Evolutionary conservation across 2,329 filamentous ascomycete genomes (phyloP).

Genomic region (Hypoxylon sp.): DNA sequence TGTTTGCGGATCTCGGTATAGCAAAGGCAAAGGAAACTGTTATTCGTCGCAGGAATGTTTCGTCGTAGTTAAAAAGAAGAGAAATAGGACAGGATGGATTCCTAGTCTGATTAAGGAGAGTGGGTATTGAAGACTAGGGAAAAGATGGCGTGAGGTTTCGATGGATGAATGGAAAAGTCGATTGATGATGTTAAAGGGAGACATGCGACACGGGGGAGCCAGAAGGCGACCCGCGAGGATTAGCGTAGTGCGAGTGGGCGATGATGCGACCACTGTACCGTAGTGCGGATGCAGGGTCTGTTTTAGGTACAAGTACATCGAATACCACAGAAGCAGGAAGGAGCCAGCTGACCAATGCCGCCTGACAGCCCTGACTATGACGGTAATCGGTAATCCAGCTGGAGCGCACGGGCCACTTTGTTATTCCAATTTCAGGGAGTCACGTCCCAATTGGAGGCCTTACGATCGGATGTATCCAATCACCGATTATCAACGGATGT

Average conservation of each 20-base stretch:
- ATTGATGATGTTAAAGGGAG: constrained; percentile 37
- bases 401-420: constrained; percentile 20
- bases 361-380: constrained; percentile 23
- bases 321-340: constrained; percentile 37
- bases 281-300: constrained; percentile 25
- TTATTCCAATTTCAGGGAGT: constrained; percentile 12
- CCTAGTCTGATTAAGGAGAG: constrained; percentile 39
- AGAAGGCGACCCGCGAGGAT: constrained; percentile 21
- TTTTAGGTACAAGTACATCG: constrained; percentile 28
- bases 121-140: constrained; percentile 34
- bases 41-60: constrained; percentile 36
- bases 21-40: constrained; percentile 31
- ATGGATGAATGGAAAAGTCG: constrained; percentile 33
- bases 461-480: constrained; percentile 32
- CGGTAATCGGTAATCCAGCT: constrained; percentile 7
- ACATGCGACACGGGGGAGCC: constrained; percentile 40
- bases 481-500: constrained; percentile 18
- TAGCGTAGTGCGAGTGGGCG: constrained; percentile 9
- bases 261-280: constrained; percentile 36
- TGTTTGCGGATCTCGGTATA: constrained; percentile 30
- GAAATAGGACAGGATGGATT: constrained; percentile 31
- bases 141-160: constrained; percentile 34
- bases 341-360: constrained; percentile 38
- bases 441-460: constrained; percentile 37
- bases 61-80: constrained; percentile 29